phyloP scores from a whole-genome alignment of 2,329 filamentous ascomycete species.

The Apiospora sp. region DNA sequence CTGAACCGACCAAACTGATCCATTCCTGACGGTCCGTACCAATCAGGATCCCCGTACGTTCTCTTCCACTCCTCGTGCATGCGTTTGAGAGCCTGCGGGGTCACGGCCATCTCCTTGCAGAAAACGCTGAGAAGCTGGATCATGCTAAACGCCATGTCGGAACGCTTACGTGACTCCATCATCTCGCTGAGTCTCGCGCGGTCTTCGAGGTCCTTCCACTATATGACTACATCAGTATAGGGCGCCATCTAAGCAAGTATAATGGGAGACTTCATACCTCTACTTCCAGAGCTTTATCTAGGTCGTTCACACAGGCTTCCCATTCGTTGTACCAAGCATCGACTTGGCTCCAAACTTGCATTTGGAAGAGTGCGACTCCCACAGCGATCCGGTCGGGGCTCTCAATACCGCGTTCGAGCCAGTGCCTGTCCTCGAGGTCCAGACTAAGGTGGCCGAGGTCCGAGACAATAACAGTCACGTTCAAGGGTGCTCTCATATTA shows the following conservation, averaged over 20 bases:
- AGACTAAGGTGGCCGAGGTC: not conserved
- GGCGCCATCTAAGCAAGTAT: rapidly evolving
- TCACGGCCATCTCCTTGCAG: not conserved
- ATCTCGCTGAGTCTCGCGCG: not conserved
- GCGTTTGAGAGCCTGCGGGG: no score
- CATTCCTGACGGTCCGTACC: no score
- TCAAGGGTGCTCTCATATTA: not conserved
- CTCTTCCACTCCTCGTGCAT: no score
- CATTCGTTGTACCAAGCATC: not conserved
- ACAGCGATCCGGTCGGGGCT: rapidly evolving
- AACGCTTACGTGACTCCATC: not conserved
- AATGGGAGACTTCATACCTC: not conserved
- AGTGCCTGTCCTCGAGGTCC: not conserved
- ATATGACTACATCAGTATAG: no score
- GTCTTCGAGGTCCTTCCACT: not conserved
- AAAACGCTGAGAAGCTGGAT: not conserved
- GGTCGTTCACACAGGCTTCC: not conserved
- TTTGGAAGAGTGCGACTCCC: not conserved
- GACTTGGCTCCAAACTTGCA: not conserved
- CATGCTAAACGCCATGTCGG: not conserved
- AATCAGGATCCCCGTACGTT: no score
- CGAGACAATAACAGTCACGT: not conserved
- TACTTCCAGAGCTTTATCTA: not conserved
- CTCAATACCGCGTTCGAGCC: not conserved
- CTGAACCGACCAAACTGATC: no score